phyloP scores from a whole-genome alignment of 2,329 filamentous ascomycete species.

The Leptographium wingfieldii region DNA sequence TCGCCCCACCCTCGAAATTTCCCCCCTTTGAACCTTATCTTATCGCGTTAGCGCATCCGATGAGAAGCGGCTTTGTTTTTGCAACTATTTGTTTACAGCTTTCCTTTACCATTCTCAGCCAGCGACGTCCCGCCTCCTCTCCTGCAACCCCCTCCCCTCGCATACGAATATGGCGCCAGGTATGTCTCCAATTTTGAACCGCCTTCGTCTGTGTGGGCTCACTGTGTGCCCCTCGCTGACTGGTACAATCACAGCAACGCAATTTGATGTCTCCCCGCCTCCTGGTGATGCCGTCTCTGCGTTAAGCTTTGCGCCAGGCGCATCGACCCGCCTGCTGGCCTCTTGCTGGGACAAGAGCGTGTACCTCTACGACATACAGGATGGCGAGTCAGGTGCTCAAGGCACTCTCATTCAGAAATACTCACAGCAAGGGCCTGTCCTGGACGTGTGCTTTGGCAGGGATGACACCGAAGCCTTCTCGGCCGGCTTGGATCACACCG shows the following conservation, averaged over 20 bases:
- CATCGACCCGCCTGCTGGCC: slow-evolving; percentile 68
- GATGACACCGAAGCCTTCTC: slow-evolving; percentile 75
- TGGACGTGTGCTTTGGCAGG: slow-evolving; percentile 84
- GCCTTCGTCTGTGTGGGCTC: background rate
- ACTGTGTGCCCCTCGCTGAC: background rate
- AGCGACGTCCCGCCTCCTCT: background rate
- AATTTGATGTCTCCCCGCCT: slow-evolving; percentile 65
- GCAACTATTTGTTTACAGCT: slow-evolving; percentile 9
- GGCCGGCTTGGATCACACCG: slow-evolving; percentile 76
- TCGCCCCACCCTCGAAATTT: background rate
- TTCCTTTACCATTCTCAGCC: background rate
- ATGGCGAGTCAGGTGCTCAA: slow-evolving; percentile 39
- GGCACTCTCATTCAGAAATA: slow-evolving; percentile 59
- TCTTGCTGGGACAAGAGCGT: slow-evolving; percentile 90
- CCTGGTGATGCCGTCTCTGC: slow-evolving; percentile 81
- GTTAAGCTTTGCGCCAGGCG: slow-evolving; percentile 68
- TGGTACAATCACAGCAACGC: background rate
- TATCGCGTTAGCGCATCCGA: slow-evolving; percentile 9
- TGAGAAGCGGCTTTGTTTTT: background rate
- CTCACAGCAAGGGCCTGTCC: slow-evolving; percentile 71
- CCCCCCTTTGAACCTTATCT: slow-evolving; percentile 10
- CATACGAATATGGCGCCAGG: slow-evolving; percentile 10
- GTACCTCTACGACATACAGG: slow-evolving; percentile 70
- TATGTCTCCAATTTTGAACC: background rate
- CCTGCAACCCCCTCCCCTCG: background rate